A percentile compares a stretch with the other conserved stretches of the same genome.
phyloP scores from a whole-genome alignment of 2,329 filamentous ascomycete species.

The Chaetomium sp. region DNA sequence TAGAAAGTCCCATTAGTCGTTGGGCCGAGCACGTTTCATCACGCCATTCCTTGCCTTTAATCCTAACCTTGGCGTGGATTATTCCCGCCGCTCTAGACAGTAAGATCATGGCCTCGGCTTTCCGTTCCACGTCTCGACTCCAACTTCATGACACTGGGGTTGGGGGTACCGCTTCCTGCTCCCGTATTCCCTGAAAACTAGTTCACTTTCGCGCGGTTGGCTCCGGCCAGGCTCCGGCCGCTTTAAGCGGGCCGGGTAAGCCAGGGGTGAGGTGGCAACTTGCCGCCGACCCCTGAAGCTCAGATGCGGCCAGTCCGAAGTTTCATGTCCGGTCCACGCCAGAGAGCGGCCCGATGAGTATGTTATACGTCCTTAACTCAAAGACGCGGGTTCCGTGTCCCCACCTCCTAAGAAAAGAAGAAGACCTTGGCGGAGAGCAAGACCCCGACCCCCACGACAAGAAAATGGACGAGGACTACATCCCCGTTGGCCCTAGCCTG shows the following conservation, averaged over 20 bases:
- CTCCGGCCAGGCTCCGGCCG: no score
- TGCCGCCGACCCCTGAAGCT: no score
- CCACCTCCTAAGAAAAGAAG: no score
- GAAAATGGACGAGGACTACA: constrained; percentile 18
- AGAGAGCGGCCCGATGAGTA: no score
- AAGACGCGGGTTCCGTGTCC: no score
- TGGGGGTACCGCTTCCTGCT: not conserved
- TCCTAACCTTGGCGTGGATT: not conserved
- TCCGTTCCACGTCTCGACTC: not conserved
- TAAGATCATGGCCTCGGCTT: not conserved
- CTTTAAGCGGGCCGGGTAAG: no score
- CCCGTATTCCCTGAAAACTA: no score
- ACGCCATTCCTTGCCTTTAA: constrained; percentile 24
- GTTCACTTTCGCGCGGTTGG: no score
- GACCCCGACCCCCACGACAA: constrained; percentile 13
- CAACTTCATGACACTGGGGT: not conserved
- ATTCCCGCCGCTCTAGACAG: not conserved
- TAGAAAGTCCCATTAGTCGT: constrained; percentile 23
- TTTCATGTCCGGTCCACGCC: no score
- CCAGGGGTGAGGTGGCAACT: no score
- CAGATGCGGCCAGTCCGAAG: no score
- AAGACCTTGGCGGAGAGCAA: not conserved
- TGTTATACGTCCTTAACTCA: no score
- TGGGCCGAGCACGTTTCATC: constrained; percentile 31
- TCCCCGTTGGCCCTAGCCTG: constrained; percentile 9